Base-by-base conservation (phyloP, 768 basidiomycete species). In the Boletus barrowsii region DNA sequence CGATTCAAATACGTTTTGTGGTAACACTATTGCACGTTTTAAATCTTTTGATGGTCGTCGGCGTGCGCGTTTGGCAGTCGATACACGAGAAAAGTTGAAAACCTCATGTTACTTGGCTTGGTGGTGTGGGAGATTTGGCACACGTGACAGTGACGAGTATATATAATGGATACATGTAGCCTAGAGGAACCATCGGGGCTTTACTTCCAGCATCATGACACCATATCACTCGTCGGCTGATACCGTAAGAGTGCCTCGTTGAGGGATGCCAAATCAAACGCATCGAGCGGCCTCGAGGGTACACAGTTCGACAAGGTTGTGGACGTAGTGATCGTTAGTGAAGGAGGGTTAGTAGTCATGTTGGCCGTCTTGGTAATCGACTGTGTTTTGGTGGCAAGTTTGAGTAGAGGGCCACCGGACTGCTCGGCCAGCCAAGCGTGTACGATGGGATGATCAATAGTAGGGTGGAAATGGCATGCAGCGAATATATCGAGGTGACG, bases 401-500 rank as follows among this genome's bases (percentile, higher is more conserved):
- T 68, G 45, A 51, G 32, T 11, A 53, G 29, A 45, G 43, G 32
- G 6, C 58, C 54, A 44, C 68, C 57, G 36, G 59, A 68, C 20
- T 65, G 68, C 49, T 70, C 68, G 18, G 64, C 56, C 40, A 72
- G 56, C 76, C 76, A 77, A 35, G 73, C 72, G 24, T 62, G 62
- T n/a, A 79, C 68, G 32, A 73, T 53, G n/a, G 74, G 74, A 52
- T 78, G 73, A 17, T 68, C 65, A n/a, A 56, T 22, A 0, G 76
- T 73, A 3, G 81, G 79, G 11, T 58, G 49, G 57, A 66, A 73
- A 9, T 66, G 63, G 59, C 77, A 81, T 2, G 74, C 72, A 18
- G 72, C 67, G 53, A 80, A 82, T 15, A 79, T 42, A 46, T 80
- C 75, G 5, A 84, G 72, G 45, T 78, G 76, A 3, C 72, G 74